Conservation (phyloP, 2,329 filamentous ascomycete genomes). For the Fusarium sp. region DNA sequence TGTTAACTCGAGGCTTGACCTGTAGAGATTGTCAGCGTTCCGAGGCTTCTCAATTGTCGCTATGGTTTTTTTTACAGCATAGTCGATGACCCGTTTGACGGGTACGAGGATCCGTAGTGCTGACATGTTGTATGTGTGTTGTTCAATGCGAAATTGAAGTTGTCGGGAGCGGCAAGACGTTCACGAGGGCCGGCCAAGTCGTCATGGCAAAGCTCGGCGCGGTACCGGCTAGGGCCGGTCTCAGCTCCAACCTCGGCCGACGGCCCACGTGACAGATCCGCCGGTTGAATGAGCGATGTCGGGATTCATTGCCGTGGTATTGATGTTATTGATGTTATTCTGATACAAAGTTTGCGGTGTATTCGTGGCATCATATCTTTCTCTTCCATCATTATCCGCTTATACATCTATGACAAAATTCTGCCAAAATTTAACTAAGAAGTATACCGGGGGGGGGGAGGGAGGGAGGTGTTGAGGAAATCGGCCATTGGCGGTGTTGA, state of each 20-base stretch:
- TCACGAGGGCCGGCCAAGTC: conserved; percentile 28
- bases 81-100: conserved; percentile 87
- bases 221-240: conserved; percentile 56
- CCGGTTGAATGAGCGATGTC: conserved; percentile 30
- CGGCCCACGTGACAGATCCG: conserved; percentile 48
- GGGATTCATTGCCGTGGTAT: background rate
- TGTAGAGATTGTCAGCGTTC: conserved; percentile 44
- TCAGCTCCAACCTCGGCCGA: conserved; percentile 53
- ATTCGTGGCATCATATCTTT: no score
- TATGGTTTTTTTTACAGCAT: conserved; percentile 67
- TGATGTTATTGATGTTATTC: background rate
- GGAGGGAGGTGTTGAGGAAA: background rate
- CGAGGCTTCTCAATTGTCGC: background rate
- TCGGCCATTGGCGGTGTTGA: conserved; percentile 2
- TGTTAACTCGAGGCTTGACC: conserved; percentile 77
- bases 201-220: conserved; percentile 44
- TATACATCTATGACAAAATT: background rate
- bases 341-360: background rate
- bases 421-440: background rate
- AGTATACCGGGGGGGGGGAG: background rate
- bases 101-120: conserved; percentile 80
- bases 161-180: conserved; percentile 31
- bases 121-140: conserved; percentile 59
- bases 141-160: conserved; percentile 38
- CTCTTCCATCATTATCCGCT: background rate